Conservation (phyloP, 495 filamentous ascomycete genomes). For the Podospora pseudopauciseta region DNA sequence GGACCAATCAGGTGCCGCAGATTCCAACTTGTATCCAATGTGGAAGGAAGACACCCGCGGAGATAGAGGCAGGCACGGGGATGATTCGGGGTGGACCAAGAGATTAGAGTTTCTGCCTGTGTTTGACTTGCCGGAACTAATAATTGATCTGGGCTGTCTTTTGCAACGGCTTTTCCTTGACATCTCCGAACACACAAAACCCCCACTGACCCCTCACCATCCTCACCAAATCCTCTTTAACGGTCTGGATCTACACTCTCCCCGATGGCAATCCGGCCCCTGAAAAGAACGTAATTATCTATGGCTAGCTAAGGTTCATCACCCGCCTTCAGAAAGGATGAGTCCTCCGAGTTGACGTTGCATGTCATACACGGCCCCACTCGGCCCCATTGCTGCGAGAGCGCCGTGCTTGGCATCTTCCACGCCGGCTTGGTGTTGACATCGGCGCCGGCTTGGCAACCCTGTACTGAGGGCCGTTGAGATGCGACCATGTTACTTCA, state of each 20-base stretch:
- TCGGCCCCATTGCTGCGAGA: neutral
- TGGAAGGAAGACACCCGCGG: conserved; percentile 16
- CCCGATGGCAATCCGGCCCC: too few species aligned
- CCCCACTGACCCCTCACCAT: neutral
- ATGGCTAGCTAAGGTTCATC: too few species aligned
- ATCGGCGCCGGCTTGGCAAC: neutral
- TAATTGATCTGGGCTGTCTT: neutral
- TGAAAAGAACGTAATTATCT: too few species aligned
- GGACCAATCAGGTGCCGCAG: conserved; percentile 15
- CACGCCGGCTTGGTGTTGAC: neutral
- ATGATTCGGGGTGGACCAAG: neutral
- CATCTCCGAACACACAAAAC: neutral
- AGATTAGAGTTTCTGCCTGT: neutral
- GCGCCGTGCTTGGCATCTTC: neutral
- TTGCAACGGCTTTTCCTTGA: neutral
- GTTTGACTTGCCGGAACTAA: neutral
- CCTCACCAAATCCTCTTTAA: too few species aligned
- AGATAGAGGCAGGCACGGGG: conserved; percentile 6
- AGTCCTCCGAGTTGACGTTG: too few species aligned
- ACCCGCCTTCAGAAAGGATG: too few species aligned
- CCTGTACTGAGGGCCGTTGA: neutral
- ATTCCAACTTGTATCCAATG: conserved; percentile 9
- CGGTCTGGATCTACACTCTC: too few species aligned
- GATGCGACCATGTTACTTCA: neutral
- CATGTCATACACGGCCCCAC: neutral